A percentile compares a stretch with the other conserved stretches of the same genome.
phyloP scores from a whole-genome alignment of 495 filamentous ascomycete species.

The Tuber indicum region DNA sequence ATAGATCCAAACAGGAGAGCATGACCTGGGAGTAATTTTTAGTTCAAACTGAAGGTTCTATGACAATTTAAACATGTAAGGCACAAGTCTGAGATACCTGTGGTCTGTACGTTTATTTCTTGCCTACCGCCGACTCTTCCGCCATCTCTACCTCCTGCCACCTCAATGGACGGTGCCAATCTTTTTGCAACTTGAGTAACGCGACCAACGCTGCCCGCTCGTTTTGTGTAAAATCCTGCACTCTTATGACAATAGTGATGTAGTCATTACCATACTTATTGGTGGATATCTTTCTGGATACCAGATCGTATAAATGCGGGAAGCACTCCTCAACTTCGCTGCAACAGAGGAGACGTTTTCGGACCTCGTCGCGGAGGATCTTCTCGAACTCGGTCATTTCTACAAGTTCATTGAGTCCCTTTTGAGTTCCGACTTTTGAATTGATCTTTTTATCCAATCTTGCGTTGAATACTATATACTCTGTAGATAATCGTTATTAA shows the following conservation, averaged over 20 bases:
- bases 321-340: neutral
- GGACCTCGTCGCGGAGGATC: too few relatives aligned
- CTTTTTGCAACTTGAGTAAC: constrained; percentile 5
- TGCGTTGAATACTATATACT: too few relatives aligned
- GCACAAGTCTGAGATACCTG: too few relatives aligned
- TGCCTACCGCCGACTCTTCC: too few relatives aligned
- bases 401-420: too few relatives aligned
- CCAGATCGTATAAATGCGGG: neutral
- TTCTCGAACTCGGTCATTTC: accelerated
- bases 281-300: neutral
- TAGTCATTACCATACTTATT: constrained; percentile 2
- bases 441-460: too few relatives aligned
- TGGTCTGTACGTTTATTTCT: too few relatives aligned
- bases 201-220: neutral
- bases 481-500: too few relatives aligned
- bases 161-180: neutral
- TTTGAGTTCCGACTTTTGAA: too few relatives aligned
- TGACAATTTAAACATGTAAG: too few relatives aligned
- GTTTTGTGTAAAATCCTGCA: neutral
- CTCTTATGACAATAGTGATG: neutral
- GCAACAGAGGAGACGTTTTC: too few relatives aligned
- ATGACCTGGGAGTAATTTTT: neutral
- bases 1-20: neutral
- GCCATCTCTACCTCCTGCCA: too few relatives aligned
- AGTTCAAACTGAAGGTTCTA: neutral